phyloP scores from a whole-genome alignment of 768 basidiomycete species.

The Boletus edulis region DNA sequence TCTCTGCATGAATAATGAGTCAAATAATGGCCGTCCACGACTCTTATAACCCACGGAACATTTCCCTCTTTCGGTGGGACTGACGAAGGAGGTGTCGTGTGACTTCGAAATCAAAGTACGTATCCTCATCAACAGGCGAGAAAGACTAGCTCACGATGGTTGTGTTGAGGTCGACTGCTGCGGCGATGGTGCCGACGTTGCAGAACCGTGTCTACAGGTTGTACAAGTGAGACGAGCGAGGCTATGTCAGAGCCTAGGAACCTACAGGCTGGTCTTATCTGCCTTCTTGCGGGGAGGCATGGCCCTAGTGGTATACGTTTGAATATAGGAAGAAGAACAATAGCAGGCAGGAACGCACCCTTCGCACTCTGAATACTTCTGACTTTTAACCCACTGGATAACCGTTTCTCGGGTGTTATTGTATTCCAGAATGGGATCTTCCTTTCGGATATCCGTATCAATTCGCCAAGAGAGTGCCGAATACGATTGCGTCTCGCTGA shows the following conservation, averaged over 20 bases:
- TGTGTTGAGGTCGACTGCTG: background rate
- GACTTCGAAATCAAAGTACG: background rate
- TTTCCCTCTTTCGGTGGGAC: background rate
- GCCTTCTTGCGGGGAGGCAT: background rate
- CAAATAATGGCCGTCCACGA: background rate
- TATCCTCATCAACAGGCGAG: no score
- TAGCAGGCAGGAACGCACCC: background rate
- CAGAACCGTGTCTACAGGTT: background rate
- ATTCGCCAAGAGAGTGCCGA: constrained; percentile 8
- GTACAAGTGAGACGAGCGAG: background rate
- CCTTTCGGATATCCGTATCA: background rate
- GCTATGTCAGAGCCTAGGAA: background rate
- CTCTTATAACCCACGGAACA: background rate
- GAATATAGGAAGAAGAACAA: background rate
- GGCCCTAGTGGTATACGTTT: background rate
- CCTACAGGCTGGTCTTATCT: background rate
- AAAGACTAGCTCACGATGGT: background rate
- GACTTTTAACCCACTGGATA: background rate
- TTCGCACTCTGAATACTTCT: background rate
- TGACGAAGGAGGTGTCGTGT: background rate
- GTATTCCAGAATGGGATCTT: background rate
- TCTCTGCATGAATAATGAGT: background rate
- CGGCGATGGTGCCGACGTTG: background rate
- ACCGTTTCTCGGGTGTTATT: background rate
- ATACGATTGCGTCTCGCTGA: background rate